Base-by-base conservation (phyloP, 2,329 filamentous ascomycete genomes). In the Ramularia endophylla region DNA sequence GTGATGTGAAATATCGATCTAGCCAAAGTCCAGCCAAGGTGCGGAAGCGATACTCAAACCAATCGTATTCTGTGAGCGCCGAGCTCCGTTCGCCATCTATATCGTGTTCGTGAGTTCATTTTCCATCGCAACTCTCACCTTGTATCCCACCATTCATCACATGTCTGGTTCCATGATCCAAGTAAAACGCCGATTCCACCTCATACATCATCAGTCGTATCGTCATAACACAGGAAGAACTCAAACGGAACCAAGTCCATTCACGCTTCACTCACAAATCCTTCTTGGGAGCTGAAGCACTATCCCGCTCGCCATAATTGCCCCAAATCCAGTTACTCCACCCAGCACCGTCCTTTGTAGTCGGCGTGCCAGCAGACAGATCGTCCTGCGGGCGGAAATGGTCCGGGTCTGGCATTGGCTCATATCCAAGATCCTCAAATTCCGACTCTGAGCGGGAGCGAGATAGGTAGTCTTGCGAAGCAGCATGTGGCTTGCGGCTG, bases 361-460 rank as follows among this genome's bases (percentile, higher is more conserved):
- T 39, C 9, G 31, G 27, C 27, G 32, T 28, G 13, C 28, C 38
- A 32, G 40, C 43, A 15, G 34, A 43, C 41, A 30, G 36, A 25
- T 41, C 41, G 28, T 46, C 37, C n/a, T 32, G 45, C 5, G 45
- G 44, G 16, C 46, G 40, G 36, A 51, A 60, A 25, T 54, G 51
- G 37, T 58, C 56, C 16, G 55, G 60, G 40, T 63, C 59, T n/a
- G 61, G 59, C 54, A 64, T 60, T 11, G 58, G 44, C 46, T 64
- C 61, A 33, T 62, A 62, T 8, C 53, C 58, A 2, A 64, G 51
- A 40, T 64, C 61, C 44, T 94, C 88, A 58, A 95, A 95, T 54
- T 94, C 90, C 15, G 77, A 78, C 60, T 95, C 88, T 62, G 86
- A 94, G 50, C 81, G 80, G 58, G 85, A 90, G 68, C 90, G 90